phyloP scores from a whole-genome alignment of 441 rosid species.

The Populus tomentosa region DNA sequence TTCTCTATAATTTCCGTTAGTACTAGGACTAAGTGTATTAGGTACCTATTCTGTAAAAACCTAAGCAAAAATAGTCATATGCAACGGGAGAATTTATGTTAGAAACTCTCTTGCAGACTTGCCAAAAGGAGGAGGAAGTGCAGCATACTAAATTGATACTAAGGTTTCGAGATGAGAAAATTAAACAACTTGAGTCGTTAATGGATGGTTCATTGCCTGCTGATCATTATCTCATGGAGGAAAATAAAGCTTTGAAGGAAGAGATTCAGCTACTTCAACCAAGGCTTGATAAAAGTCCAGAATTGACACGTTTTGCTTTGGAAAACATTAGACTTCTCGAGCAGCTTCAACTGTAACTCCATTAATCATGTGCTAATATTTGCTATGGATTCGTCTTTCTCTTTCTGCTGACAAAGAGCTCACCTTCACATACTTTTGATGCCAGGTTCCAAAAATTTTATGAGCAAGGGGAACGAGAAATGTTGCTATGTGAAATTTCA shows the following conservation, averaged over 20 bases:
- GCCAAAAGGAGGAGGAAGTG: slow-evolving; percentile 62
- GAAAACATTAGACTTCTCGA: slow-evolving; percentile 66
- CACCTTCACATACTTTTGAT: too few species aligned
- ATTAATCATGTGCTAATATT: slow-evolving; percentile 19
- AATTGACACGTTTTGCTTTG: slow-evolving; percentile 48
- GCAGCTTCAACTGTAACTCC: slow-evolving; percentile 61
- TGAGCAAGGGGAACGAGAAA: too few species aligned
- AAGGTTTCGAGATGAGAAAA: slow-evolving; percentile 62
- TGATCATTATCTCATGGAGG: slow-evolving; percentile 55
- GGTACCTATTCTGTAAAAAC: slow-evolving; percentile 1
- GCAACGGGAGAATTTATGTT: slow-evolving; percentile 19
- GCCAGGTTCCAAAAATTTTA: too few species aligned
- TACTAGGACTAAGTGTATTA: slow-evolving; percentile 11
- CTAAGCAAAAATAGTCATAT: neutral
- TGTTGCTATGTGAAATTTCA: too few species aligned
- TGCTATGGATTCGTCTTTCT: slow-evolving; percentile 3
- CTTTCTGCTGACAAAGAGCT: slow-evolving; percentile 10
- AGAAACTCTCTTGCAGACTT: slow-evolving; percentile 44
- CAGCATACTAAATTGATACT: slow-evolving; percentile 46
- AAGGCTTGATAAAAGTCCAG: slow-evolving; percentile 56
- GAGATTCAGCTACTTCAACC: slow-evolving; percentile 62
- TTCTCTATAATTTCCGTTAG: slow-evolving; percentile 1
- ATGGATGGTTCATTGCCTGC: slow-evolving; percentile 43
- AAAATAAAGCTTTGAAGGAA: slow-evolving; percentile 57
- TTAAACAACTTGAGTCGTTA: slow-evolving; percentile 50